Evolutionary conservation across 2,329 filamentous ascomycete species (phyloP).

Genomic region (Talaromyces sp.): DNA sequence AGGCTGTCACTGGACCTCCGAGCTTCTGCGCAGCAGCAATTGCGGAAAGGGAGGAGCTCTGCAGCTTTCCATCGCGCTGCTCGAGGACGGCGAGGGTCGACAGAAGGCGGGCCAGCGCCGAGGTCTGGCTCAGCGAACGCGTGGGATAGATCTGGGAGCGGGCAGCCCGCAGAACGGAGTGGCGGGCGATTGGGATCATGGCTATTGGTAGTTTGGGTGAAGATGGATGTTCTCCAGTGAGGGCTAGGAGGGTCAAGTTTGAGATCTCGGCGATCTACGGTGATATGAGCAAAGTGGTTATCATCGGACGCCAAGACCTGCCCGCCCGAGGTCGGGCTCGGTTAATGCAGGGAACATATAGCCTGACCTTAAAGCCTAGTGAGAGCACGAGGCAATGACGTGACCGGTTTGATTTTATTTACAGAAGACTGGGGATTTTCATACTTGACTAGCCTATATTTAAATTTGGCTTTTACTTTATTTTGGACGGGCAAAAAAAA

Average conservation of each 20-base stretch:
- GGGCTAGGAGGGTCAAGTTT: conserved; percentile 19
- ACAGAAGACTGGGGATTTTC: neutral
- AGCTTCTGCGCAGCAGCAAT: conserved; percentile 85
- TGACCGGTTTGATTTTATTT: neutral
- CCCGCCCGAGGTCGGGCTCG: conserved; percentile 40
- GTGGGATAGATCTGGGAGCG: conserved; percentile 50
- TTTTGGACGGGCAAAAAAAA: neutral
- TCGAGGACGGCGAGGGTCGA: conserved; percentile 91
- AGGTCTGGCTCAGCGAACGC: conserved; percentile 48
- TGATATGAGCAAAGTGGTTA: conserved; percentile 34
- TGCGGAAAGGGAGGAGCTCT: conserved; percentile 77
- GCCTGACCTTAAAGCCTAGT: conserved; percentile 5
- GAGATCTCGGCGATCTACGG: conserved; percentile 29
- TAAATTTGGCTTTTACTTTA: neutral
- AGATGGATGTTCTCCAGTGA: conserved; percentile 12
- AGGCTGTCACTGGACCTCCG: conserved; percentile 81
- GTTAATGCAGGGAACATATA: conserved; percentile 32
- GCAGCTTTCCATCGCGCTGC: conserved; percentile 87
- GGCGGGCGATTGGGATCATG: conserved; percentile 41
- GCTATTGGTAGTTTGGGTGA: conserved; percentile 9
- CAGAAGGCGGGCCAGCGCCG: conserved; percentile 68
- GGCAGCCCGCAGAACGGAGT: conserved; percentile 46
- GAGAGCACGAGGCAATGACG: conserved; percentile 3
- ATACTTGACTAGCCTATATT: neutral
- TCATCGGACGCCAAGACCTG: conserved; percentile 40